phyloP scores from a whole-genome alignment of 2,329 filamentous ascomycete species.

The Beauveria asiatica region DNA sequence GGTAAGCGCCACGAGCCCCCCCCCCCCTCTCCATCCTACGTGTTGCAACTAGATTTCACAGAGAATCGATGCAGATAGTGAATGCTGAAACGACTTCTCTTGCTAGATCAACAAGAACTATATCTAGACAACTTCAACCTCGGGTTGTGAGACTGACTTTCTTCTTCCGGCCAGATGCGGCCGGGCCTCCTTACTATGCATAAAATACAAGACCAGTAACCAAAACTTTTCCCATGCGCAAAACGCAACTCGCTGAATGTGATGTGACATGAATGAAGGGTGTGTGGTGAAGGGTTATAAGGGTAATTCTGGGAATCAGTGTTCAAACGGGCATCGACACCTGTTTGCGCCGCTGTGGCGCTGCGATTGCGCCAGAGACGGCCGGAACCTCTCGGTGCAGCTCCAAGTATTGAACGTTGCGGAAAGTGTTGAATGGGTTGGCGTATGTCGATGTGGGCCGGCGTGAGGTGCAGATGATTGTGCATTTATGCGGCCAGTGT shows the following conservation, averaged over 20 bases:
- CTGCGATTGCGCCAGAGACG: neutral
- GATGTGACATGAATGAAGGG: slow-evolving; percentile 3
- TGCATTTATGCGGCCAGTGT: neutral
- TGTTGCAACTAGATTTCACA: too few relatives aligned
- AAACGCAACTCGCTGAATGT: slow-evolving; percentile 6
- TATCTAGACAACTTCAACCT: neutral
- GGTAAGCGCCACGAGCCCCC: too few relatives aligned
- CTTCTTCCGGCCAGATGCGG: too few relatives aligned
- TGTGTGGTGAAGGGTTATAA: slow-evolving; percentile 2
- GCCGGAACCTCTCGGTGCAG: neutral
- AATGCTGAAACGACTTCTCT: neutral
- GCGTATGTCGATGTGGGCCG: neutral
- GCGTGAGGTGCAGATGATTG: neutral
- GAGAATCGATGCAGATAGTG: neutral
- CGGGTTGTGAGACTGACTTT: too few relatives aligned
- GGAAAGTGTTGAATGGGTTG: neutral
- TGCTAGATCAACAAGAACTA: neutral
- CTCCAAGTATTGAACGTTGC: neutral
- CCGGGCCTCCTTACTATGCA: neutral
- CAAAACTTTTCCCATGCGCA: neutral
- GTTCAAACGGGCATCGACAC: neutral
- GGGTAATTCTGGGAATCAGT: neutral
- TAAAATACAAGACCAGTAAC: neutral
- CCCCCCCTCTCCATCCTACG: too few relatives aligned
- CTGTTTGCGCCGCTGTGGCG: neutral